These are phyloP conservation scores for Chloris gayana DNA, from an alignment of 176 grass and related monocot species.

Conservation along the genomic window DNA sequence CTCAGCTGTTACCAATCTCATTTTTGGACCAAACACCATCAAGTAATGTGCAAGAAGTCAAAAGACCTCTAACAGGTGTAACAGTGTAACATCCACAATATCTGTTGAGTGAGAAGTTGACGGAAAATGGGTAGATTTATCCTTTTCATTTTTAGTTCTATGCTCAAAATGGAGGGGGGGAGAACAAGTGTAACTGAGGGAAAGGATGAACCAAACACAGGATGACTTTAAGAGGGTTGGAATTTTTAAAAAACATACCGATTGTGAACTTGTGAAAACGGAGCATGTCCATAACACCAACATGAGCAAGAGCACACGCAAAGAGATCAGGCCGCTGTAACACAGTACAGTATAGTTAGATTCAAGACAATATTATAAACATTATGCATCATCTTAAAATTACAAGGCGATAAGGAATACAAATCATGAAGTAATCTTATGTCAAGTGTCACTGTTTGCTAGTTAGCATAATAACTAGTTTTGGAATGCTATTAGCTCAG, in stretches of 20 bases:
- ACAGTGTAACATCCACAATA: background rate
- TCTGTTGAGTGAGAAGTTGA: background rate
- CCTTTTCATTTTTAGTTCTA: background rate
- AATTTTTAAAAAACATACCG: constrained; percentile 41
- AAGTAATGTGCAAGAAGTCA: no score
- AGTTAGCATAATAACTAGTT: background rate
- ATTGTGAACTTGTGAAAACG: constrained; percentile 99
- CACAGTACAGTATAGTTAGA: constrained; percentile 11
- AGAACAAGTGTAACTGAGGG: background rate
- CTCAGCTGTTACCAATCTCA: background rate
- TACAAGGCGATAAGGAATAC: constrained; percentile 17
- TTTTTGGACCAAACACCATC: no score
- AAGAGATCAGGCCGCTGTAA: constrained; percentile 91
- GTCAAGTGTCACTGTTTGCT: background rate
- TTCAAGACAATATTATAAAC: constrained; percentile 14
- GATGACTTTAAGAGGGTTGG: background rate
- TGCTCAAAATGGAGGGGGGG: background rate
- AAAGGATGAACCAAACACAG: background rate
- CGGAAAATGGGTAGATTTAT: background rate
- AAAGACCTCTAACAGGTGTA: no score
- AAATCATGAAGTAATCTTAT: background rate
- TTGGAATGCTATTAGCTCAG: background rate
- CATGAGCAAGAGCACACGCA: constrained; percentile 92
- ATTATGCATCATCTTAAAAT: constrained; percentile 9
- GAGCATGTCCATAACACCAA: constrained; percentile 99